These are phyloP conservation scores for Clarireedia homoeocarpa DNA, from an alignment of 2,329 filamentous ascomycete species.

Conservation along the genomic window DNA sequence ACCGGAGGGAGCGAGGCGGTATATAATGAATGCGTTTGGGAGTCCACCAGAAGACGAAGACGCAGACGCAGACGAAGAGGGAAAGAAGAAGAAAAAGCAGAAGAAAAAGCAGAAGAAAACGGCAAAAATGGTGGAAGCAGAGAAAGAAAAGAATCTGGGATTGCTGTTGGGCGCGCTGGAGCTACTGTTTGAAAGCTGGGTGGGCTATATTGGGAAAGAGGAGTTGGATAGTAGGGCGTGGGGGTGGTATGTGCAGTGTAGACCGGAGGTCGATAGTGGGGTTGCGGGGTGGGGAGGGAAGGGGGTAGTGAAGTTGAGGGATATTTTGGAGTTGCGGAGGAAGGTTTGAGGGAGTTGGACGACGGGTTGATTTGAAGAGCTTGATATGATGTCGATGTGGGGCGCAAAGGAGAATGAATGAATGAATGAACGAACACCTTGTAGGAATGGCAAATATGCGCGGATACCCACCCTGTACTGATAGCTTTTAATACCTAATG, in stretches of 20 bases:
- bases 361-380: no score
- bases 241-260: slow-evolving; percentile 71
- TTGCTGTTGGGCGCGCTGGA: slow-evolving; percentile 64
- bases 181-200: slow-evolving; percentile 68
- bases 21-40: slow-evolving; percentile 52
- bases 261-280: slow-evolving; percentile 69
- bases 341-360: slow-evolving; percentile 19
- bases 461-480: no score
- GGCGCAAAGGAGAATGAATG: no score
- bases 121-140: slow-evolving; percentile 41
- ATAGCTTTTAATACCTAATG: no score
- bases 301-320: slow-evolving; percentile 56
- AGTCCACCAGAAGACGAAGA: slow-evolving; percentile 26
- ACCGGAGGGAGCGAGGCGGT: slow-evolving; percentile 58
- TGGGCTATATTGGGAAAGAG: slow-evolving; percentile 46
- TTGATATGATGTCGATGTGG: no score
- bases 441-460: no score
- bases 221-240: slow-evolving; percentile 73
- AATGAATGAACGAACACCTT: no score
- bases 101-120: slow-evolving; percentile 47
- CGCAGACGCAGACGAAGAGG: slow-evolving; percentile 17
- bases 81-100: slow-evolving; percentile 34
- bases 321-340: slow-evolving; percentile 55
- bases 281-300: slow-evolving; percentile 79
- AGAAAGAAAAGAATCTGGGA: slow-evolving; percentile 63